A percentile compares a stretch with the other conserved stretches of the same genome.
Conservation (phyloP, 2,329 filamentous ascomycete genomes). For the Neospermospora avenae region DNA sequence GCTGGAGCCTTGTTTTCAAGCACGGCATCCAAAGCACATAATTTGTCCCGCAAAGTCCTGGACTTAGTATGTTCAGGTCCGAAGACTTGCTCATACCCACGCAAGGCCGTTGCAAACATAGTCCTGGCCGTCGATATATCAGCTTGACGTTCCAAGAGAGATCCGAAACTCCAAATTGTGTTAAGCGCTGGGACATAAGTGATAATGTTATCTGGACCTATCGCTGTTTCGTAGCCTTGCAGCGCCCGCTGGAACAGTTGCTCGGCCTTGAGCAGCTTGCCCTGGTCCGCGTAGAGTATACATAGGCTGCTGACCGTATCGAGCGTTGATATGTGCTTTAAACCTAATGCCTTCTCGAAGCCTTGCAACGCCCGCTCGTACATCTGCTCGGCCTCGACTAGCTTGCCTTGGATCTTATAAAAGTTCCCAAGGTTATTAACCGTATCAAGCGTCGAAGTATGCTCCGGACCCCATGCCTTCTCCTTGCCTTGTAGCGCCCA, state of each 20-base stretch:
- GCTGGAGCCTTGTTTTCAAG: no score
- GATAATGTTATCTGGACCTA: conserved; percentile 27
- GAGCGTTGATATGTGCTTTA: conserved; percentile 10
- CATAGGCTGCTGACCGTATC: neutral
- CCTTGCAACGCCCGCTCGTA: conserved; percentile 18
- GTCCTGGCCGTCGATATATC: conserved; percentile 27
- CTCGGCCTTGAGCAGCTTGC: conserved; percentile 3
- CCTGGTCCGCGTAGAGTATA: neutral
- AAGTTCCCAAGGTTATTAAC: neutral
- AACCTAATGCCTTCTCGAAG: conserved; percentile 20
- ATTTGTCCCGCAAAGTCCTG: conserved; percentile 8
- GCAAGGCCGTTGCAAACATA: conserved; percentile 21
- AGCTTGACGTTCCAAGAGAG: conserved; percentile 31
- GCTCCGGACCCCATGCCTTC: neutral
- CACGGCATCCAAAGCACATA: conserved; percentile 17
- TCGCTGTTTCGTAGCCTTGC: conserved; percentile 26
- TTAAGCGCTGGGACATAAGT: conserved; percentile 22
- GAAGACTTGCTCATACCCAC: conserved; percentile 26
- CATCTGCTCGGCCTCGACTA: conserved; percentile 30
- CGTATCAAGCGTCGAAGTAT: neutral
- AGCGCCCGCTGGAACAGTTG: conserved; percentile 6
- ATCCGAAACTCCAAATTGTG: conserved; percentile 5
- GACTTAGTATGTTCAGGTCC: conserved; percentile 20
- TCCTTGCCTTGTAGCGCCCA: neutral
- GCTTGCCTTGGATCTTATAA: conserved; percentile 24